Evolutionary conservation across 2,329 filamentous ascomycete species (phyloP).

Genomic region (Fusarium coicis): DNA sequence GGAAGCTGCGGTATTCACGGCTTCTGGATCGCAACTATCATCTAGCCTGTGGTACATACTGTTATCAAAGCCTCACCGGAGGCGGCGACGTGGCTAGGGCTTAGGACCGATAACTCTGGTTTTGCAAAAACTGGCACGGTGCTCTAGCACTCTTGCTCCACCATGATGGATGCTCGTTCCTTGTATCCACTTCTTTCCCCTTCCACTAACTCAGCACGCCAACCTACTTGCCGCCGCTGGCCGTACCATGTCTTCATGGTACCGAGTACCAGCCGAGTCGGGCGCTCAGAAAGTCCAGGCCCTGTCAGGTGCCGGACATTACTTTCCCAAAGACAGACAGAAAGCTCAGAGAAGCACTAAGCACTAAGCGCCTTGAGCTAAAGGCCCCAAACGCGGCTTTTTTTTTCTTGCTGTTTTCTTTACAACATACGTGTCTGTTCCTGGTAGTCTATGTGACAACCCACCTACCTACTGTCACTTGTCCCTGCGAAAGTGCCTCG

Average conservation of each 20-base stretch:
- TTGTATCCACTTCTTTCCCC: constrained; percentile 37
- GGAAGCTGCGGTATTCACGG: background rate
- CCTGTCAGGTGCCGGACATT: constrained; percentile 44
- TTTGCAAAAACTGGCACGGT: constrained; percentile 27
- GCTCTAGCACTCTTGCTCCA: constrained; percentile 25
- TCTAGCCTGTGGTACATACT: background rate
- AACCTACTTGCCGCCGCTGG: constrained; percentile 43
- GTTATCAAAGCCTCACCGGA: constrained; percentile 31
- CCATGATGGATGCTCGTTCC: constrained; percentile 28
- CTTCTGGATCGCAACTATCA: background rate
- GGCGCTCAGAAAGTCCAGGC: constrained; percentile 30
- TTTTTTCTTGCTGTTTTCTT: constrained; percentile 41
- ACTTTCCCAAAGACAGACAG: constrained; percentile 23
- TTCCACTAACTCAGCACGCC: constrained; percentile 32
- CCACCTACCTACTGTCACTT: constrained; percentile 41
- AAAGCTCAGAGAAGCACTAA: constrained; percentile 2
- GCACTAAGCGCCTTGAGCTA: constrained; percentile 29
- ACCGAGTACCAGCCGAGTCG: constrained; percentile 27
- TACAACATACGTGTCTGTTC: constrained; percentile 36
- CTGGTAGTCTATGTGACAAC: constrained; percentile 34
- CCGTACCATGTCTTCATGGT: constrained; percentile 34
- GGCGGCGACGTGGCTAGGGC: constrained; percentile 30
- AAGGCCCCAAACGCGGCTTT: constrained; percentile 38
- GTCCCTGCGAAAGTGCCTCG: constrained; percentile 25
- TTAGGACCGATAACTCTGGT: constrained; percentile 35